Base-by-base conservation (phyloP, 2,329 filamentous ascomycete species). In the Exophiala bonariae region DNA sequence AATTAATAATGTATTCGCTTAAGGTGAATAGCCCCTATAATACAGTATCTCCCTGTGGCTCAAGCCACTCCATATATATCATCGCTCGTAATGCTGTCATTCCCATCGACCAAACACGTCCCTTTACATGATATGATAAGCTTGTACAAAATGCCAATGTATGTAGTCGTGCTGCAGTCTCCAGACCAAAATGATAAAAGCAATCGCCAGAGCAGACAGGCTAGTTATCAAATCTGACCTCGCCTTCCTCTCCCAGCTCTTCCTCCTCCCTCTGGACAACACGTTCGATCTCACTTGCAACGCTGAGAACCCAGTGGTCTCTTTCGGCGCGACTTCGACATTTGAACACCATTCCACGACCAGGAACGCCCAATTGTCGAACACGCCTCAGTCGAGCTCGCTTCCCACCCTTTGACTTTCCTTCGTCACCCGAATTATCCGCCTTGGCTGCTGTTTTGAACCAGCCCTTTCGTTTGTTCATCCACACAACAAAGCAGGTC, bases 261-360 rank as follows among this genome's bases (percentile, higher is more conserved):
- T 51, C 44, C 3, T 31, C 51, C 36, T 55, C 52, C 9, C 45
- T 49, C 34, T 57, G 52, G 13, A 57, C 49, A n/a, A 54, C 37
- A 9, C 47, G 22, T 34, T 86, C 82, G 62, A 86, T 86, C 68
- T 86, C 83, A 52, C 80, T 80, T 43, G 77, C 77, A 48, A 86
- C 80, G 28, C 75, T 81, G 61, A 85, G 65, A 18, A 86, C 83
- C 83, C 83, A 86, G 56, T 81, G 77, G 65, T 86, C 83, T 50
- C 82, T 75, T 63, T 86, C 83, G 1, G 82, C 76, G 8, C 83
- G 70, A 62, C 78, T 83, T 43, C 82, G 72, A 28, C 82, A 77
- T 59, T 82, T 81, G 61, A 86, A 86, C 10, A 86, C 82, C 39
- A 85, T 77, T 32, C 78, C 81, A 34, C 80, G 69, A 3, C 83